Conservation (phyloP, 768 basidiomycete species). For the Mycena leptocephala region DNA sequence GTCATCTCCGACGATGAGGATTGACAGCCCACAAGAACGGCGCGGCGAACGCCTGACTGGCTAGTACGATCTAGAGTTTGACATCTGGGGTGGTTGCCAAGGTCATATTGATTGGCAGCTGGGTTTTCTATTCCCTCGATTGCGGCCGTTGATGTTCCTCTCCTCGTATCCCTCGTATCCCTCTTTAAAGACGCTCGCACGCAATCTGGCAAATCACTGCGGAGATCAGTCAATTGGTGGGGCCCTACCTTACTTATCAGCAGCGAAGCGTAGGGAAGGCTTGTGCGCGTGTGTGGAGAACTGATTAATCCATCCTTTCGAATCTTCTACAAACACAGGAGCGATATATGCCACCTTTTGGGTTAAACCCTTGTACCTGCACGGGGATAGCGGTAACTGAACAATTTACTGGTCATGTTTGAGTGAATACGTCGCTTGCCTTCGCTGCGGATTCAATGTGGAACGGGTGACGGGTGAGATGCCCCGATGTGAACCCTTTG, state of each 20-base stretch:
- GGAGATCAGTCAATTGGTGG: slow-evolving; percentile 12
- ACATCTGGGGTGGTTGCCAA: slow-evolving; percentile 28
- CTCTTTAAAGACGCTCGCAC: slow-evolving; percentile 12
- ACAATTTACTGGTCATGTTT: slow-evolving; percentile 1
- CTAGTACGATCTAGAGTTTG: slow-evolving; percentile 27
- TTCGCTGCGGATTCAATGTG: slow-evolving; percentile 8
- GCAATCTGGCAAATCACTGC: neutral
- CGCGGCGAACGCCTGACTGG: neutral
- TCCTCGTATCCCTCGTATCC: slow-evolving; percentile 15
- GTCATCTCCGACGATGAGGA: slow-evolving; percentile 30
- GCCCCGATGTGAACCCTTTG: slow-evolving; percentile 27
- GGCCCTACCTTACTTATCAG: slow-evolving; percentile 25
- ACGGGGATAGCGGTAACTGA: slow-evolving; percentile 31
- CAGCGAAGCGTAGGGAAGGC: slow-evolving; percentile 3
- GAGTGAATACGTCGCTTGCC: slow-evolving; percentile 23
- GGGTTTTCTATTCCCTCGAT: neutral
- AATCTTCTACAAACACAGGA: slow-evolving; percentile 15
- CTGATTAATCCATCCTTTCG: slow-evolving; percentile 27
- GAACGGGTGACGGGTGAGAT: slow-evolving; percentile 13
- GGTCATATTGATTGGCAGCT: slow-evolving; percentile 18
- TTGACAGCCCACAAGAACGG: neutral
- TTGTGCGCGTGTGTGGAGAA: slow-evolving; percentile 25
- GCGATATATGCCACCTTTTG: slow-evolving; percentile 21
- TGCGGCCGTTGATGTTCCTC: slow-evolving; percentile 14
- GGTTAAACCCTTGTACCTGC: slow-evolving; percentile 4